A percentile compares a stretch with the other conserved stretches of the same genome.
Conservation (phyloP, 2,329 filamentous ascomycete genomes). For the Plenodomus tracheiphilus region DNA sequence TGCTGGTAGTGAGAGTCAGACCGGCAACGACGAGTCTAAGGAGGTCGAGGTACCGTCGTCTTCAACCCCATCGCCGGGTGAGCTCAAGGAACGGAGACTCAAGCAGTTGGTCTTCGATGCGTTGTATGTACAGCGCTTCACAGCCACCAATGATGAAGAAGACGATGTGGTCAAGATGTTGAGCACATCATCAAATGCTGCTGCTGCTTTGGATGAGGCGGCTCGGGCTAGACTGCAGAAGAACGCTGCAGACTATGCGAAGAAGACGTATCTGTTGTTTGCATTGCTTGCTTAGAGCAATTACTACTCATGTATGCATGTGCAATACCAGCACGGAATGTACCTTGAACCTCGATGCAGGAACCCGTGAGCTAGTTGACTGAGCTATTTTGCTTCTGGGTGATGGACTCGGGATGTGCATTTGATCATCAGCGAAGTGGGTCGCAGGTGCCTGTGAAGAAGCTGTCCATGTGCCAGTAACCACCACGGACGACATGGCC, state of each 20-base stretch:
- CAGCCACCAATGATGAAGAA: conserved; percentile 9
- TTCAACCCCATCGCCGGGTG: conserved; percentile 10
- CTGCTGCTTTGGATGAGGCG: conserved; percentile 53
- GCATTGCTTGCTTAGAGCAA: conserved; percentile 61
- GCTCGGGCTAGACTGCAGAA: conserved; percentile 61
- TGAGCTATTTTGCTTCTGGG: not conserved
- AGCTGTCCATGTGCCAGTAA: not conserved
- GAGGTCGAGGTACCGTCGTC: conserved; percentile 9
- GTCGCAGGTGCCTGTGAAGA: not conserved
- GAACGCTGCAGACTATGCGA: conserved; percentile 76
- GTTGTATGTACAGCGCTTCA: conserved; percentile 46
- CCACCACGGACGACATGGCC: no score
- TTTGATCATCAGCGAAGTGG: not conserved
- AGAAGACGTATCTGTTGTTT: conserved; percentile 79
- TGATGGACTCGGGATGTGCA: not conserved
- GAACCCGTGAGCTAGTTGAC: not conserved
- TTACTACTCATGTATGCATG: not conserved
- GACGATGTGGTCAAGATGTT: conserved; percentile 3
- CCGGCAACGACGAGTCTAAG: conserved; percentile 5
- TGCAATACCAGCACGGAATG: not conserved
- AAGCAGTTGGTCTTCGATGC: conserved; percentile 50
- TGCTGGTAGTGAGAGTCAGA: conserved; percentile 1
- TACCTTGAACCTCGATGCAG: not conserved
- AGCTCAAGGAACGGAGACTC: conserved; percentile 28
- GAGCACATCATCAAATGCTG: conserved; percentile 44